Base-by-base conservation (phyloP, 371 early-diverging fungal genomes). In the Phascolomyces articulosus region DNA sequence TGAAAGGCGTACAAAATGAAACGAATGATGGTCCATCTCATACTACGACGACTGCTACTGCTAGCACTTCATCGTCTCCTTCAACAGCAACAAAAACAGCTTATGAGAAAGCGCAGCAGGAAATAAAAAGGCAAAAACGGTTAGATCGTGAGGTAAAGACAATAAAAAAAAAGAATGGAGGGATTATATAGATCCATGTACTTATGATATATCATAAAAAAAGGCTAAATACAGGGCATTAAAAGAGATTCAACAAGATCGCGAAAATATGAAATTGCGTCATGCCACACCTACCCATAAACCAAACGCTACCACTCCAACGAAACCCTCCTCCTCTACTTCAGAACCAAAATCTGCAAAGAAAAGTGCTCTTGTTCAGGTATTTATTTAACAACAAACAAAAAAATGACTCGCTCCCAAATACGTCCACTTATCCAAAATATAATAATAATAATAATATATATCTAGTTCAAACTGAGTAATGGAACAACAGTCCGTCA, bases 381-480 rank as follows among this genome's bases (percentile, higher is more conserved):
- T 55, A 34, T 11, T 34, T 27, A 41, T n/a, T n/a, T n/a, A n/a
- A n/a, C n/a, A n/a, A n/a, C n/a, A n/a, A n/a, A n/a, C n/a, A n/a
- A n/a, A n/a, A n/a, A n/a, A n/a, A n/a, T n/a, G n/a, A n/a, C n/a
- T n/a, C n/a, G n/a, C n/a, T n/a, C n/a, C n/a, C n/a, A n/a, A n/a
- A n/a, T n/a, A n/a, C n/a, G n/a, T n/a, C n/a, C n/a, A n/a, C n/a
- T n/a, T n/a, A n/a, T n/a, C n/a, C n/a, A n/a, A n/a, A n/a, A n/a
- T n/a, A n/a, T n/a, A n/a, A n/a, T n/a, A n/a, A n/a, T n/a, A n/a
- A n/a, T n/a, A n/a, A n/a, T n/a, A n/a, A n/a, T n/a, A n/a, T n/a
- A n/a, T n/a, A n/a, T n/a, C n/a, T n/a, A 77, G 78, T 69, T 80
- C 53, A 70, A 69, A 51, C 54, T 71, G 2, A 66, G 68, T 23